phyloP scores from a whole-genome alignment of 176 grass and related monocot genomes.

The Phyllostachys edulis region DNA sequence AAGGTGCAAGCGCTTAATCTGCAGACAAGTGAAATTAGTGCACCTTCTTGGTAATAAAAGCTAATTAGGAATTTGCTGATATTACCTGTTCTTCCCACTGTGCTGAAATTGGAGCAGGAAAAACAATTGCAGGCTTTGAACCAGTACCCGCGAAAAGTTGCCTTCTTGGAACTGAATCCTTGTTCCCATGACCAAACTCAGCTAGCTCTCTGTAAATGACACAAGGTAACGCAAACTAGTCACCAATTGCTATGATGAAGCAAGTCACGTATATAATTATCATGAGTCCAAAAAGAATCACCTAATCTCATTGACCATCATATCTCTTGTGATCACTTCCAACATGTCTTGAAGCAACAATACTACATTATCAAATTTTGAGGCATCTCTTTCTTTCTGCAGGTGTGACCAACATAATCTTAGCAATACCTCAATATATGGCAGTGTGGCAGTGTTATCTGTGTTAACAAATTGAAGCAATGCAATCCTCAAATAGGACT shows the following conservation, averaged over 20 bases:
- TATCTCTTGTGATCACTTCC: constrained; percentile 90
- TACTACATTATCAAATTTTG: constrained; percentile 73
- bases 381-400: constrained; percentile 85
- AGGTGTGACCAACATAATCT: constrained; percentile 31
- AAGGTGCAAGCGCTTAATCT: constrained; percentile 87
- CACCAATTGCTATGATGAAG: not conserved
- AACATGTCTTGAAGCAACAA: constrained; percentile 96
- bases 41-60: constrained; percentile 15
- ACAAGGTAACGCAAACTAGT: not conserved
- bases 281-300: constrained; percentile 21
- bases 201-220: constrained; percentile 65
- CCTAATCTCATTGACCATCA: constrained; percentile 98
- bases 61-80: constrained; percentile 6
- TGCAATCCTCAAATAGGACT: constrained; percentile 22
- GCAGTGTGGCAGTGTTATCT: not conserved
- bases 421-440: constrained; percentile 20
- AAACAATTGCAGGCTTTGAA: constrained; percentile 78
- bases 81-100: constrained; percentile 94
- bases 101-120: constrained; percentile 70
- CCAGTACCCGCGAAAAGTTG: constrained; percentile 93
- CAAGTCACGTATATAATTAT: not conserved
- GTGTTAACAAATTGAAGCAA: not conserved
- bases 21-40: constrained; percentile 39
- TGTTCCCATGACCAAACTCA: constrained; percentile 86
- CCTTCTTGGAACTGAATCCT: constrained; percentile 79